Conservation (phyloP, 2,329 filamentous ascomycete species). For the Chrysoporthe austroafricana region DNA sequence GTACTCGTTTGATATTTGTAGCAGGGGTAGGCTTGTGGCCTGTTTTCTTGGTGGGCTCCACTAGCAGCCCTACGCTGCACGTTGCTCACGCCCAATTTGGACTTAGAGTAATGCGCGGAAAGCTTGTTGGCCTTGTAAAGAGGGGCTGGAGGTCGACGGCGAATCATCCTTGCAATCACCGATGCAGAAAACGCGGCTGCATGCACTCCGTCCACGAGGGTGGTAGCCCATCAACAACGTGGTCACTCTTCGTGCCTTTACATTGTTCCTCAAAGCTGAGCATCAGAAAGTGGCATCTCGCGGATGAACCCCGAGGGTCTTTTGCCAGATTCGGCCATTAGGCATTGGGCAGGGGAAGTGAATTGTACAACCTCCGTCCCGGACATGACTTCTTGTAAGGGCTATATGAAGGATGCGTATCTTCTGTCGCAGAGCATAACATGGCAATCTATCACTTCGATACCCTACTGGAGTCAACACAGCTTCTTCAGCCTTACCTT, state of each 20-base stretch:
- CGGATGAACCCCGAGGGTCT: neutral
- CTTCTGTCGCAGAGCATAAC: neutral
- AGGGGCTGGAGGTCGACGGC: neutral
- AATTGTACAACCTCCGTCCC: neutral
- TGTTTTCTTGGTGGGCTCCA: neutral
- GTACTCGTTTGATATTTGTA: neutral
- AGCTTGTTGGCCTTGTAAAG: conserved; percentile 1
- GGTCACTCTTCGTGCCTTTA: neutral
- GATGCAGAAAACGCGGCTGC: neutral
- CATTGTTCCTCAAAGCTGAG: neutral
- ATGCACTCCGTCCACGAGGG: neutral
- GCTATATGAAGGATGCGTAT: neutral
- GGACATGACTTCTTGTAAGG: neutral
- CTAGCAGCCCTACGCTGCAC: neutral
- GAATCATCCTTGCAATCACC: neutral
- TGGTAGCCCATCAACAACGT: neutral
- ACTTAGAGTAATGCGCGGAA: neutral
- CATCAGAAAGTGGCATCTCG: neutral
- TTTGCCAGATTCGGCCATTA: neutral
- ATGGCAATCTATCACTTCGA: neutral
- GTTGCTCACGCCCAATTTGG: neutral
- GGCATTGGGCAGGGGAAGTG: neutral
- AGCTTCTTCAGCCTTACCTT: neutral
- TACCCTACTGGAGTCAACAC: neutral
- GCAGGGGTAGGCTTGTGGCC: neutral